These are phyloP conservation scores for Scheffersomyces lignosus DNA, from an alignment of 805 yeast genomes.

Conservation along the genomic window DNA sequence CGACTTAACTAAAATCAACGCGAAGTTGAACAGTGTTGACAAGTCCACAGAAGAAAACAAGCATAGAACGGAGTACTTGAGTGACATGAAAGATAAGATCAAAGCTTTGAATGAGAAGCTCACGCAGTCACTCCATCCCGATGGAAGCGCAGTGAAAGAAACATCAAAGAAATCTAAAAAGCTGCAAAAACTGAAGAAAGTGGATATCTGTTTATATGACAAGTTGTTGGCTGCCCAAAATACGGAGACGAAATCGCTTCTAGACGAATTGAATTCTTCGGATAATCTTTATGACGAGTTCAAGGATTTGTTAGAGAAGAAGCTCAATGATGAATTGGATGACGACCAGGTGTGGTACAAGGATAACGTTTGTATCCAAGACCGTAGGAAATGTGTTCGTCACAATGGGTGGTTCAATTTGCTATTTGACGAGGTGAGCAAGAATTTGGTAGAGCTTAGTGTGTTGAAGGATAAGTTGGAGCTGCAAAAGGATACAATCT, in stretches of 20 bases:
- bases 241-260: too few species aligned
- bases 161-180: constrained; percentile 15
- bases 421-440: constrained; percentile 31
- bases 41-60: constrained; percentile 11
- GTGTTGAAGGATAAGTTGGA: constrained; percentile 27
- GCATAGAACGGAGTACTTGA: constrained; percentile 21
- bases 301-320: constrained; percentile 2
- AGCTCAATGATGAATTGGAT: constrained; percentile 12
- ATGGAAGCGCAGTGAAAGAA: constrained; percentile 10
- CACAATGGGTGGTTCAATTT: constrained; percentile 54
- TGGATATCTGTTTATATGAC: constrained; percentile 59
- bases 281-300: constrained; percentile 2
- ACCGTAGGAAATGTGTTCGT: constrained; percentile 54
- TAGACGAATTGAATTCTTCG: too few species aligned
- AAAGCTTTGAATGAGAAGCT: constrained; percentile 38
- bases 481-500: constrained; percentile 25
- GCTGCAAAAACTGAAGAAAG: constrained; percentile 28
- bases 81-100: constrained; percentile 34
- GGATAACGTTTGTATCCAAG: constrained; percentile 45
- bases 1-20: constrained; percentile 18
- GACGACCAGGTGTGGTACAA: constrained; percentile 11
- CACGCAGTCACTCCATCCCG: constrained; percentile 4
- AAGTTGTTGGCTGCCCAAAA: constrained; percentile 18
- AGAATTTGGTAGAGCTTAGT: constrained; percentile 33
- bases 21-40: constrained; percentile 14